phyloP scores from a whole-genome alignment of 495 filamentous ascomycete species.

The Penicillium macrosclerotiorum region DNA sequence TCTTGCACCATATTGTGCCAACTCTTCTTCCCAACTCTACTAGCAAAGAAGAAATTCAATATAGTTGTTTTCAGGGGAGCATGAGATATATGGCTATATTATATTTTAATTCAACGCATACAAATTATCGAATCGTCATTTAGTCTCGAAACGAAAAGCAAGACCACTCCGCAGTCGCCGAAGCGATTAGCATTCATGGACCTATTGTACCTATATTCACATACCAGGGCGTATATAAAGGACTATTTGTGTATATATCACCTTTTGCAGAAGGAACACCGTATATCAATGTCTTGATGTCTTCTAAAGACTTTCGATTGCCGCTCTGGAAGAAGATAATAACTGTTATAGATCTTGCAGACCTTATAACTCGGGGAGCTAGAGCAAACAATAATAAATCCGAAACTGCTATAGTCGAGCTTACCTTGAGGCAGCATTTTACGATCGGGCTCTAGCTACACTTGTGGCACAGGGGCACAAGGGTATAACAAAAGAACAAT shows the following conservation, averaged over 20 bases:
- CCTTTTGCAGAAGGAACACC: slow-evolving; percentile 14
- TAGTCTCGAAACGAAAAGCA: slow-evolving; percentile 13
- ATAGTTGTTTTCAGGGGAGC: slow-evolving; percentile 11
- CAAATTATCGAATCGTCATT: slow-evolving; percentile 11
- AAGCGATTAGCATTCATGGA: slow-evolving; percentile 13
- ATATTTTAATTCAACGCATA: slow-evolving; percentile 8
- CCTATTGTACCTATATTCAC: slow-evolving; percentile 12
- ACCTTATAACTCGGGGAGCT: slow-evolving; percentile 12
- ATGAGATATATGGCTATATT: slow-evolving; percentile 15
- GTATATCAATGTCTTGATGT: slow-evolving; percentile 16
- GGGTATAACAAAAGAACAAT: slow-evolving; percentile 10
- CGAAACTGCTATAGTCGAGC: slow-evolving; percentile 6
- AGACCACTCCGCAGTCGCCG: slow-evolving; percentile 13
- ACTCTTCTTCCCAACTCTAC: slow-evolving; percentile 10
- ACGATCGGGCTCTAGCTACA: slow-evolving; percentile 10
- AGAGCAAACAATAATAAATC: slow-evolving; percentile 10
- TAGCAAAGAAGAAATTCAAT: slow-evolving; percentile 10
- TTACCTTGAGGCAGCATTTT: slow-evolving; percentile 7
- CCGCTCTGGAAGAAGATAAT: slow-evolving; percentile 11
- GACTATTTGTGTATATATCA: slow-evolving; percentile 13
- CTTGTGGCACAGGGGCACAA: slow-evolving; percentile 8
- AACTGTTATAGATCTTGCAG: slow-evolving; percentile 8
- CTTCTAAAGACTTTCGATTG: slow-evolving; percentile 11
- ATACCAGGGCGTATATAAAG: slow-evolving; percentile 13
- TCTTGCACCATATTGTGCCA: slow-evolving; percentile 14